Conservation (phyloP, 2,329 filamentous ascomycete species). For the Ampelomyces quisqualis region DNA sequence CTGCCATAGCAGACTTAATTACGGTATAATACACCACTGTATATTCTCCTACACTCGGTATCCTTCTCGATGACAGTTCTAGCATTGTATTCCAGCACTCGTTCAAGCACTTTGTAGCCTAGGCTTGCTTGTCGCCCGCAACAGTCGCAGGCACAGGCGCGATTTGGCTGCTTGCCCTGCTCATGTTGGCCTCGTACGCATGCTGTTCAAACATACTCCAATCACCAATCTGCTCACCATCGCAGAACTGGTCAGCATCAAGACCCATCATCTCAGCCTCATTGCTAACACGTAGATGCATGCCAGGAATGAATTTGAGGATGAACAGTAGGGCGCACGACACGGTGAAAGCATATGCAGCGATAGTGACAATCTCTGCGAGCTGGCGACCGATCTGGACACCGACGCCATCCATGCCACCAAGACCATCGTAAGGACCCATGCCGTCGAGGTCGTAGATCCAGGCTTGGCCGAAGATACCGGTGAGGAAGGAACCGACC, state of each 20-base stretch:
- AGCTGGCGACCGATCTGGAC: conserved; percentile 59
- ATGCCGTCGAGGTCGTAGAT: conserved; percentile 54
- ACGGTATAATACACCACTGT: too few species aligned
- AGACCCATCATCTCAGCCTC: conserved; percentile 58
- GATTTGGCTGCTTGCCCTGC: conserved; percentile 29
- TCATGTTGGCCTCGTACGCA: conserved; percentile 19
- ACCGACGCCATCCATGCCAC: conserved; percentile 56
- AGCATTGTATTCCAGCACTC: too few species aligned
- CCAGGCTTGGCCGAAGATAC: conserved; percentile 56
- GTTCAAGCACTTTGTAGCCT: too few species aligned
- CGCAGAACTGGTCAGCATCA: conserved; percentile 57
- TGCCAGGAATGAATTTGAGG: conserved; percentile 56
- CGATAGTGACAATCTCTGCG: conserved; percentile 58
- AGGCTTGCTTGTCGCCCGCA: conserved; percentile 11
- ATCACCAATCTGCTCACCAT: conserved; percentile 60
- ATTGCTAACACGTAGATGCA: conserved; percentile 57
- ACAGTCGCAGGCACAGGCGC: conserved; percentile 2
- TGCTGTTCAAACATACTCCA: conserved; percentile 46
- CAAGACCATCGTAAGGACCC: conserved; percentile 48
- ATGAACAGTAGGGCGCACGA: conserved; percentile 54
- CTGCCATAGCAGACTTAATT: too few species aligned
- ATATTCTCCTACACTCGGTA: too few species aligned
- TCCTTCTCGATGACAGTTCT: too few species aligned
- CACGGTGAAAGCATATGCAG: conserved; percentile 55
- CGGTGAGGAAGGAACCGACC: conserved; percentile 59